Evolutionary conservation across 495 filamentous ascomycete species (phyloP).

Genomic region (Podospora australis): DNA sequence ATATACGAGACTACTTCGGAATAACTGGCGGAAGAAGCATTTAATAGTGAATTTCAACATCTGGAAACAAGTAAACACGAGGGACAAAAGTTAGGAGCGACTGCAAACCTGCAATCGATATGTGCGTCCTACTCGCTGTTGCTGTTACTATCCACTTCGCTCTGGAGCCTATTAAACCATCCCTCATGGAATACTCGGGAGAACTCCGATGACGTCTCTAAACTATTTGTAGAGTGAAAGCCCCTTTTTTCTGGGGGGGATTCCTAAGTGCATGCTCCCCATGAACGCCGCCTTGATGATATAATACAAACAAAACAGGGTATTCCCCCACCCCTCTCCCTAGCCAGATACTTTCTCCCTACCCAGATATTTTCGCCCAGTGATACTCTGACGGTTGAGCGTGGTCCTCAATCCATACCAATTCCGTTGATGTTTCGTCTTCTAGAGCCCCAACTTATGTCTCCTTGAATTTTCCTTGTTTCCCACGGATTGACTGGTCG

Average conservation of each 20-base stretch:
- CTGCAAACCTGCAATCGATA: no score
- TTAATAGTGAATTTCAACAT: no score
- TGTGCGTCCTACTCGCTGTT: no score
- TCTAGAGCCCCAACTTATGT: neutral
- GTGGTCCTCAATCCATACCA: constrained; percentile 1
- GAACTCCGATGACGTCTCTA: no score
- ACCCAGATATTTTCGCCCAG: constrained; percentile 7
- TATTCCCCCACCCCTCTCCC: constrained; percentile 5
- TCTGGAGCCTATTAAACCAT: no score
- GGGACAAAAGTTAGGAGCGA: no score
- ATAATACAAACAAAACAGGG: constrained; percentile 20
- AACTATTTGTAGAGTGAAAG: no score
- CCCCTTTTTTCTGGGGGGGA: constrained; percentile 3
- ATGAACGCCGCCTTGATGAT: constrained; percentile 20
- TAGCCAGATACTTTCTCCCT: constrained; percentile 3
- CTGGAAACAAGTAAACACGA: no score
- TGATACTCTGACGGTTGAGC: neutral
- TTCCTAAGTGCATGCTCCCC: constrained; percentile 13
- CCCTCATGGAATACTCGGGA: no score
- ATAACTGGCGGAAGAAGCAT: no score
- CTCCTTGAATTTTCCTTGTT: constrained; percentile 1
- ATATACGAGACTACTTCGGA: no score
- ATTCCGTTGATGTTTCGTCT: neutral
- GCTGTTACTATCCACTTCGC: no score
- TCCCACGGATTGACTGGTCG: neutral